Conservation (phyloP, 352 stramenopile genomes). For the Paralagenidium karlingii region DNA sequence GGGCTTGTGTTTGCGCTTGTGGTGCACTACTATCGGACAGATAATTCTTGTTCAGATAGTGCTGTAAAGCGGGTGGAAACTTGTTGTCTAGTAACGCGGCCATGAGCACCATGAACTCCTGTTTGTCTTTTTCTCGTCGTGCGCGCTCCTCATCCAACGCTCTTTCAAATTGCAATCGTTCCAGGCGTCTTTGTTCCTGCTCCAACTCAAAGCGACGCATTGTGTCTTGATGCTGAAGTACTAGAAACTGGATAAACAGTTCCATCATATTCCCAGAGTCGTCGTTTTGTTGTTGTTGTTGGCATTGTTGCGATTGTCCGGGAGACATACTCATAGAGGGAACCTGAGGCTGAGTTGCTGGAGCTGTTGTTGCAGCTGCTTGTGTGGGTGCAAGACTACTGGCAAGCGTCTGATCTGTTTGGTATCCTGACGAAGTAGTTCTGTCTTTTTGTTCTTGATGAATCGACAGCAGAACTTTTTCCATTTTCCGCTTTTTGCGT, state of each 20-base stretch:
- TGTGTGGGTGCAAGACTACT: too few species aligned
- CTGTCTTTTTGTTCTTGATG: constrained; percentile 31
- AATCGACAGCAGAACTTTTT: constrained; percentile 31
- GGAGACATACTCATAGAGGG: too few species aligned
- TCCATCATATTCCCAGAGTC: too few species aligned
- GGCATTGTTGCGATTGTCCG: too few species aligned
- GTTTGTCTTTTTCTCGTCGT: constrained; percentile 17
- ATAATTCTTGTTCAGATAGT: constrained; percentile 21
- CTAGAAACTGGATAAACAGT: constrained; percentile 34
- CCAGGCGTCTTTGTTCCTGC: constrained; percentile 13
- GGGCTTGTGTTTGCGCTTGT: too few species aligned
- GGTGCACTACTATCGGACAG: too few species aligned
- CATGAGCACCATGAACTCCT: constrained; percentile 47
- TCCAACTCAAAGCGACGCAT: constrained; percentile 17
- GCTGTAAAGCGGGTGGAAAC: constrained; percentile 24
- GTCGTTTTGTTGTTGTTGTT: too few species aligned
- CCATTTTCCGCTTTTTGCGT: constrained; percentile 48
- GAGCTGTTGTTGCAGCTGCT: too few species aligned
- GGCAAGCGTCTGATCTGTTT: too few species aligned
- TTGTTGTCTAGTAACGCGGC: constrained; percentile 21
- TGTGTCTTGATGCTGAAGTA: constrained; percentile 30
- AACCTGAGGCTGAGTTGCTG: too few species aligned
- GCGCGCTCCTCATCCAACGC: constrained; percentile 13
- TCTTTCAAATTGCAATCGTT: too few species aligned
- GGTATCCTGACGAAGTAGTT: too few species aligned